A percentile compares a stretch with the other conserved stretches of the same genome.
These are phyloP conservation scores for Saccharomyces hybrid DNA, from an alignment of 1,139 yeast genomes.

Conservation along the genomic window DNA sequence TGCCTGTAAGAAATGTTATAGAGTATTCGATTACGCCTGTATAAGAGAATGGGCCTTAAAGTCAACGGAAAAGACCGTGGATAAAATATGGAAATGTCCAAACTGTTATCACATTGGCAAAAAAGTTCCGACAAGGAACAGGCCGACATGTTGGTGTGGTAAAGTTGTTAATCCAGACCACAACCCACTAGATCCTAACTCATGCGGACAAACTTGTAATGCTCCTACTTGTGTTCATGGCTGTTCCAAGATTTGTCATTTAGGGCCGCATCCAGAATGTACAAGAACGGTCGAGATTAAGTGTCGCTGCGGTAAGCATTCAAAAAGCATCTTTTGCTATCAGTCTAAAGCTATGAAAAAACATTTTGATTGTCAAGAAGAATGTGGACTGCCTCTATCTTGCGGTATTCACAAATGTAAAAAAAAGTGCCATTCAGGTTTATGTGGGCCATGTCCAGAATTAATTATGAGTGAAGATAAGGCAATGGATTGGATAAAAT, in stretches of 20 bases:
- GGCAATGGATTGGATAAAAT: slow-evolving; percentile 33
- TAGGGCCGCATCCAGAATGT: slow-evolving; percentile 83
- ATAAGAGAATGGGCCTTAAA: slow-evolving; percentile 74
- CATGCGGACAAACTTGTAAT: slow-evolving; percentile 80
- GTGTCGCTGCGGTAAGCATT: slow-evolving; percentile 69
- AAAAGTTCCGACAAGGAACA: slow-evolving; percentile 52
- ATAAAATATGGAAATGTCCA: slow-evolving; percentile 77
- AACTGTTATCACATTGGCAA: slow-evolving; percentile 57
- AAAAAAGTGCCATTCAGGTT: slow-evolving; percentile 58
- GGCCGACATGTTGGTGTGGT: slow-evolving; percentile 78
- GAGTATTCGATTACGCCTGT: slow-evolving; percentile 79
- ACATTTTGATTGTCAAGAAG: slow-evolving; percentile 48
- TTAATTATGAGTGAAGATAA: slow-evolving; percentile 19
- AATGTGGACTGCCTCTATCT: slow-evolving; percentile 51
- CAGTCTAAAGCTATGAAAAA: slow-evolving; percentile 66
- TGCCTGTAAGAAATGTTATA: slow-evolving; percentile 64
- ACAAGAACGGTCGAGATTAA: slow-evolving; percentile 65
- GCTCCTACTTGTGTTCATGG: slow-evolving; percentile 56
- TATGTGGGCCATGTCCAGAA: slow-evolving; percentile 66
- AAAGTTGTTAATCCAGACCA: slow-evolving; percentile 58
- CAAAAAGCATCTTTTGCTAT: slow-evolving; percentile 63
- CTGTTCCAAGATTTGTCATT: slow-evolving; percentile 74
- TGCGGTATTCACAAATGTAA: slow-evolving; percentile 70
- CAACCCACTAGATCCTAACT: slow-evolving; percentile 63
- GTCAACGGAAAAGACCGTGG: slow-evolving; percentile 56